Percentiles rank a stretch among this genome's conserved stretches.
phyloP scores from a whole-genome alignment of 75 land plant genomes.

The Adiantum capillusveneris region DNA sequence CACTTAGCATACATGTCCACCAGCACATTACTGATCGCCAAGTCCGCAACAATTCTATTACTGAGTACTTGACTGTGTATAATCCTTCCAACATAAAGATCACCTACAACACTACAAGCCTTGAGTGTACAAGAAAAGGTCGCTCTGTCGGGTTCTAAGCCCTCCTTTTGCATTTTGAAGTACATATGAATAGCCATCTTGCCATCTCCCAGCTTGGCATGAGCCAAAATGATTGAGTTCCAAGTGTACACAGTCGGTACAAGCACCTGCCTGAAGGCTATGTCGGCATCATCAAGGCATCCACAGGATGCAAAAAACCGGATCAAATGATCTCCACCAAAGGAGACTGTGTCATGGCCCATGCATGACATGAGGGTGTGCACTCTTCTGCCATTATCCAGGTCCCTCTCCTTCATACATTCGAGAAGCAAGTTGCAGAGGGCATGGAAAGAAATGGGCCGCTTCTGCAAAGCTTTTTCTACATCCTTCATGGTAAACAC shows the following conservation, averaged over 20 bases:
- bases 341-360: too few species aligned
- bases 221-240: conserved; percentile 32
- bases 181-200: conserved; percentile 26
- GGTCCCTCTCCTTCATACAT: too few species aligned
- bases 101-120: conserved; percentile 23
- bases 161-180: conserved; percentile 27
- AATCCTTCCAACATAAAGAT: conserved; percentile 28
- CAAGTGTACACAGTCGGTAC: conserved; percentile 26
- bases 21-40: conserved; percentile 29
- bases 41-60: conserved; percentile 17
- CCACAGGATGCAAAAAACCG: too few species aligned
- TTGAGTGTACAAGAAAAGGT: conserved; percentile 24
- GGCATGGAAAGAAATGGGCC: too few species aligned
- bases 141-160: conserved; percentile 25
- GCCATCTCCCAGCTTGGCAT: conserved; percentile 25
- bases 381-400: too few species aligned
- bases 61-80: conserved; percentile 26
- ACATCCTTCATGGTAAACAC: too few species aligned
- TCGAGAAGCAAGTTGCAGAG: too few species aligned
- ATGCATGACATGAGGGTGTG: too few species aligned
- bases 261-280: too few species aligned
- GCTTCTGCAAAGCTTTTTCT: too few species aligned
- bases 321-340: too few species aligned
- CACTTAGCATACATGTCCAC: conserved; percentile 41
- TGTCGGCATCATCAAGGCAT: too few species aligned